A percentile compares a stretch with the other conserved stretches of the same genome.
phyloP scores from a whole-genome alignment of 1,139 yeast species.

The Blastobotrys malaysiensis region DNA sequence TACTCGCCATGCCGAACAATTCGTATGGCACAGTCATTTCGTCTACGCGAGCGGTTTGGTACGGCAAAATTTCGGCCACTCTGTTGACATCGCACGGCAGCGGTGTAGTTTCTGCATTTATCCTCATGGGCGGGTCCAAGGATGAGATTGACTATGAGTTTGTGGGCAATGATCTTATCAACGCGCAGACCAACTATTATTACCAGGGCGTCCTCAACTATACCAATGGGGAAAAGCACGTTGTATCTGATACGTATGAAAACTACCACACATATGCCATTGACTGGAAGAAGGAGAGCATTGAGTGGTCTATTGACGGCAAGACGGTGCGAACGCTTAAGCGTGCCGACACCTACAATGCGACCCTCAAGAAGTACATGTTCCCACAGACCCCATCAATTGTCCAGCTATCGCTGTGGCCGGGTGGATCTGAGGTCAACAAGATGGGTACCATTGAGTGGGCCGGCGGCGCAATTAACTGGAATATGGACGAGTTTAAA shows the following conservation, averaged over 20 bases:
- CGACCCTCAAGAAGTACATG: conserved; percentile 50
- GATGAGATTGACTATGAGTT: conserved; percentile 90
- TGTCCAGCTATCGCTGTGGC: conserved; percentile 86
- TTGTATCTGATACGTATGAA: conserved; percentile 46
- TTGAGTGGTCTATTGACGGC: conserved; percentile 76
- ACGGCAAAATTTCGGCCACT: conserved; percentile 68
- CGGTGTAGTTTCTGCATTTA: conserved; percentile 86
- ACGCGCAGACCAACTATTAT: conserved; percentile 73
- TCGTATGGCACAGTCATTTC: conserved; percentile 80
- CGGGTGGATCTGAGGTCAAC: conserved; percentile 68
- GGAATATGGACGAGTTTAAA: conserved; percentile 70
- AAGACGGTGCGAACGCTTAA: conserved; percentile 59
- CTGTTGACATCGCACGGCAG: conserved; percentile 66
- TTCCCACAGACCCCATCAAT: conserved; percentile 93
- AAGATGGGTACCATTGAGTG: conserved; percentile 78
- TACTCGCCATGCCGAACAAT: conserved; percentile 73
- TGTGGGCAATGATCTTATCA: conserved; percentile 64
- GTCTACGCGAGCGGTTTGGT: conserved; percentile 78
- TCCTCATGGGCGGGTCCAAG: conserved; percentile 74
- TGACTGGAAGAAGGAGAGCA: conserved; percentile 75
- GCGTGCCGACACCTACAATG: conserved; percentile 62
- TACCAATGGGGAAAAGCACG: conserved; percentile 48
- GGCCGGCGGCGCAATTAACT: conserved; percentile 89
- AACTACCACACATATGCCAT: conserved; percentile 72
- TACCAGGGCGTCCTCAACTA: conserved; percentile 68